Evolutionary conservation across 768 basidiomycete genomes (phyloP).

Genomic region (Pisolithus tinctorius): DNA sequence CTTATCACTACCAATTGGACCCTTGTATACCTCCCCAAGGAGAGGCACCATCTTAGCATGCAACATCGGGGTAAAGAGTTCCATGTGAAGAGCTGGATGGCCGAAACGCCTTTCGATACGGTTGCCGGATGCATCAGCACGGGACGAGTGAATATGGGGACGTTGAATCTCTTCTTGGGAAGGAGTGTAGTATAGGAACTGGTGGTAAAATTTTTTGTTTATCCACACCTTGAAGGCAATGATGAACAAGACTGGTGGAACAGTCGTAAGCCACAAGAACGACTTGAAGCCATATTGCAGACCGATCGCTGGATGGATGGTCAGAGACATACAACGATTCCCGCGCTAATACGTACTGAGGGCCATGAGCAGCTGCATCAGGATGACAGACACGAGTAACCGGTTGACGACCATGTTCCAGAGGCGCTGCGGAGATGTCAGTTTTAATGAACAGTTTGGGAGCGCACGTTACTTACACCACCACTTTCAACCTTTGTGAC

Average conservation of each 20-base stretch:
- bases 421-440: slow-evolving; percentile 49
- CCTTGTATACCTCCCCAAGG: slow-evolving; percentile 67
- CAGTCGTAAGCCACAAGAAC: slow-evolving; percentile 74
- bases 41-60: slow-evolving; percentile 82
- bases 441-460: background rate
- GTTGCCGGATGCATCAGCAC: slow-evolving; percentile 63
- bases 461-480: slow-evolving; percentile 51
- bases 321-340: background rate
- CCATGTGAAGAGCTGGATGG: slow-evolving; percentile 83
- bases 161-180: slow-evolving; percentile 66
- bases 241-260: slow-evolving; percentile 82
- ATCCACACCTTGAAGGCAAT: slow-evolving; percentile 82
- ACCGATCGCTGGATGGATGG: slow-evolving; percentile 58
- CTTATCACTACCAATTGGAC: slow-evolving; percentile 57
- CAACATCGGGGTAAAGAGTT: slow-evolving; percentile 84
- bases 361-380: slow-evolving; percentile 86
- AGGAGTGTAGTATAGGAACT: slow-evolving; percentile 83
- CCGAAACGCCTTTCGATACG: slow-evolving; percentile 89
- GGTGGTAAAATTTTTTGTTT: slow-evolving; percentile 53
- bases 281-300: slow-evolving; percentile 69
- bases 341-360: slow-evolving; percentile 56
- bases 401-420: slow-evolving; percentile 96
- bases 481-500: slow-evolving; percentile 87
- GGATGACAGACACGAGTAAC: slow-evolving; percentile 62
- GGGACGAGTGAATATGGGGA: slow-evolving; percentile 73